phyloP scores from a whole-genome alignment of 2,329 filamentous ascomycete genomes.

The Paecilomyces sp. region DNA sequence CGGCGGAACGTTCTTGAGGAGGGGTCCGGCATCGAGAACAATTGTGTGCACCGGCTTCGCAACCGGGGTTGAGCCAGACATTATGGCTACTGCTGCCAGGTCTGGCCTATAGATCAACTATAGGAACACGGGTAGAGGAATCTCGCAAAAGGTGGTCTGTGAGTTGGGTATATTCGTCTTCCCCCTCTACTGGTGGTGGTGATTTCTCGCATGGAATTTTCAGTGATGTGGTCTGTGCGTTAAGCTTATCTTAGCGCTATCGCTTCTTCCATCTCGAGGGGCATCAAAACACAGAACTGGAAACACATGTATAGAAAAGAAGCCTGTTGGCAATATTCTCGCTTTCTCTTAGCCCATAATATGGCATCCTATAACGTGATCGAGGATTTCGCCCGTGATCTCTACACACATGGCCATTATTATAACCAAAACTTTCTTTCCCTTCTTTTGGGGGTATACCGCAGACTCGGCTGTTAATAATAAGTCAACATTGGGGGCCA shows the following conservation, averaged over 20 bases:
- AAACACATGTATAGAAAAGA: too few species aligned
- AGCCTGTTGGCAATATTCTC: too few species aligned
- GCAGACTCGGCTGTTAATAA: too few species aligned
- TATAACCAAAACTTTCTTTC: too few species aligned
- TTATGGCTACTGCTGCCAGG: constrained; percentile 4
- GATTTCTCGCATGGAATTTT: constrained; percentile 19
- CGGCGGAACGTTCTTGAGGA: constrained; percentile 87
- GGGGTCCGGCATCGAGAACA: constrained; percentile 81
- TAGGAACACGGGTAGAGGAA: constrained; percentile 1
- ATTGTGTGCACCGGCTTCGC: constrained; percentile 71
- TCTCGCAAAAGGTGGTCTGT: background rate
- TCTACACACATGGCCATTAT: background rate
- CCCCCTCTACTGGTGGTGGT: background rate
- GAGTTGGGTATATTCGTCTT: background rate
- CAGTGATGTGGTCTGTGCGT: constrained; percentile 26
- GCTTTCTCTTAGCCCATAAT: too few species aligned
- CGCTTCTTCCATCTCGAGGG: background rate
- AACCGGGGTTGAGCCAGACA: constrained; percentile 18
- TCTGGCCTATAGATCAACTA: background rate
- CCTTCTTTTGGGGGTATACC: too few species aligned
- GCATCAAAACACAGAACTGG: background rate
- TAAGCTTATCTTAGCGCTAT: constrained; percentile 30
- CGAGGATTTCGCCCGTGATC: too few species aligned
- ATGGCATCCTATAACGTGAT: too few species aligned
- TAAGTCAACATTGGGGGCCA: too few species aligned